Evolutionary conservation across 352 stramenopile genomes (phyloP).

Genomic region (Globisporangium polare): DNA sequence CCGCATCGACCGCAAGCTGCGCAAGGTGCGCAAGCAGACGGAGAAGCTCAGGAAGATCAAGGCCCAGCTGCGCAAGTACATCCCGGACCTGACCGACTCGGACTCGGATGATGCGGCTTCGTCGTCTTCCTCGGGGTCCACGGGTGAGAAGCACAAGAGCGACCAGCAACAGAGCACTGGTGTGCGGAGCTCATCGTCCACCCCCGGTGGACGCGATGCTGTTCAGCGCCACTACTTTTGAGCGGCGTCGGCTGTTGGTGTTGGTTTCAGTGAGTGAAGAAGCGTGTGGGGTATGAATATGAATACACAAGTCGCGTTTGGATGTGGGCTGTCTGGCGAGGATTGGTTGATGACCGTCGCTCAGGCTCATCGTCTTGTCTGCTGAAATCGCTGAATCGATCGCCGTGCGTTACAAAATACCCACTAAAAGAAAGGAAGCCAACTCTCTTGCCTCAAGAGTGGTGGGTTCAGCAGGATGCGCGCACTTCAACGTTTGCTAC

Average conservation of each 20-base stretch:
- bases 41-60: constrained; percentile 32
- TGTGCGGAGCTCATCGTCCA: neutral
- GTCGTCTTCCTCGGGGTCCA: neutral
- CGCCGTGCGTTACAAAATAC: constrained; percentile 1
- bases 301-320: no score
- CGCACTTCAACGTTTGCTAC: neutral
- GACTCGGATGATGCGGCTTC: constrained; percentile 25
- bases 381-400: neutral
- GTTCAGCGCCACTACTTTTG: neutral
- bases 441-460: constrained; percentile 3
- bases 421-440: constrained; percentile 4
- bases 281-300: no score
- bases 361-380: neutral
- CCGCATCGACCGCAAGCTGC: constrained; percentile 42
- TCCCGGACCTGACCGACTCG: constrained; percentile 43
- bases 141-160: neutral
- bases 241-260: neutral
- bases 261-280: neutral
- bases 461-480: constrained; percentile 6
- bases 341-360: neutral
- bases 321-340: no score
- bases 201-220: neutral
- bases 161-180: neutral
- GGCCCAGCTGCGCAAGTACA: constrained; percentile 43
- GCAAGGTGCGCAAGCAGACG: constrained; percentile 38